Conservation (phyloP, 176 grass and related monocot species). For the Musa beccarii region DNA sequence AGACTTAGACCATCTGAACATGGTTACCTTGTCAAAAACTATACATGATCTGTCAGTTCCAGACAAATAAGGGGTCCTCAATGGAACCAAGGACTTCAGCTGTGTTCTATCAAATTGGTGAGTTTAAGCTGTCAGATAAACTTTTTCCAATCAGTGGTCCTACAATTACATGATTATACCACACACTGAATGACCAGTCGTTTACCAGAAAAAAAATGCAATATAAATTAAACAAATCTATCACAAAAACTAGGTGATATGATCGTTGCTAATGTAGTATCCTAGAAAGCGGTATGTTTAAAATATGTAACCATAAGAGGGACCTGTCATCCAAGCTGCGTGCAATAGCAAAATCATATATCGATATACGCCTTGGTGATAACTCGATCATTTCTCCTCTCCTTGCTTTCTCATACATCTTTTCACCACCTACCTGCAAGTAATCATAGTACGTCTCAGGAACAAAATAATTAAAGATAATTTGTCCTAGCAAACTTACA, state of each 20-base stretch:
- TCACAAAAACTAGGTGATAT: neutral
- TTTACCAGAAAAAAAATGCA: neutral
- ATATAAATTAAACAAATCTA: neutral
- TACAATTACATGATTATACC: neutral
- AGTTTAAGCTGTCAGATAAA: neutral
- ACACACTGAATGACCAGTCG: neutral
- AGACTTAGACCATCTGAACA: neutral
- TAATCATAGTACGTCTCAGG: neutral
- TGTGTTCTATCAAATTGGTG: neutral
- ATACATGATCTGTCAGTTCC: neutral
- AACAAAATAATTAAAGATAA: neutral
- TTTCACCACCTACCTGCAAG: constrained; percentile 80
- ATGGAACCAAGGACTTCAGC: neutral
- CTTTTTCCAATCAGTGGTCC: neutral
- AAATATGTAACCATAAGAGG: neutral
- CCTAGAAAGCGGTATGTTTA: neutral
- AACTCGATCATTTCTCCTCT: constrained; percentile 83
- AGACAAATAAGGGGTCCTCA: neutral
- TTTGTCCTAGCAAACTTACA: neutral
- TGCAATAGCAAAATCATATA: constrained; percentile 78
- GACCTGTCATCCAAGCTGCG: constrained; percentile 93
- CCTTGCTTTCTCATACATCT: constrained; percentile 95
- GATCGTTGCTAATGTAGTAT: no score
- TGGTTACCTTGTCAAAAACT: neutral
- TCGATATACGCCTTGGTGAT: constrained; percentile 76